Evolutionary conservation across 2,329 filamentous ascomycete genomes (phyloP).

Genomic region (Aspergillus clavatus): DNA sequence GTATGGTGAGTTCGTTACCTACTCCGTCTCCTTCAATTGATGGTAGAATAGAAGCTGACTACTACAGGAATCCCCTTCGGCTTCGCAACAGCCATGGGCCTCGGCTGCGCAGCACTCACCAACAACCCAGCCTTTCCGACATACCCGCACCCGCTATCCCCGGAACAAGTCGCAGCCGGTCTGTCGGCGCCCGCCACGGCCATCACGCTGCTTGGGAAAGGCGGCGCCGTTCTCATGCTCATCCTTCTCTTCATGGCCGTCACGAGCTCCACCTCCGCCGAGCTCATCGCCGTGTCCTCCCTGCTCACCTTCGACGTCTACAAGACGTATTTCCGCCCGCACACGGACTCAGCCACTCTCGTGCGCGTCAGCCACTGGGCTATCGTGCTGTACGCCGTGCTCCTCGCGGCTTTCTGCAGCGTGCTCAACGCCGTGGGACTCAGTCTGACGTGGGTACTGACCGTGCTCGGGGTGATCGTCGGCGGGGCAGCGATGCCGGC

Average conservation of each 20-base stretch:
- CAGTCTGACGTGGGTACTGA: conserved; percentile 39
- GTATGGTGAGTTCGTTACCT: conserved; percentile 14
- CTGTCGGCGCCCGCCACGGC: conserved; percentile 32
- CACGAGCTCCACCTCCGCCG: conserved; percentile 46
- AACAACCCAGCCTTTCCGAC: conserved; percentile 47
- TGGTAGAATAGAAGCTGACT: too few relatives aligned
- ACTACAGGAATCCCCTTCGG: conserved; percentile 47
- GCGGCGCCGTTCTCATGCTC: conserved; percentile 31
- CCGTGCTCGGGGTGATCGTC: conserved; percentile 38
- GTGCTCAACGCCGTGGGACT: conserved; percentile 36
- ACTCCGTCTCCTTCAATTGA: too few relatives aligned
- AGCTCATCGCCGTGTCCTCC: conserved; percentile 49
- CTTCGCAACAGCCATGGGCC: conserved; percentile 46
- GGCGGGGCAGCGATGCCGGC: conserved; percentile 37
- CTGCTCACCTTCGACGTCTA: conserved; percentile 53
- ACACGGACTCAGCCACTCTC: conserved; percentile 42
- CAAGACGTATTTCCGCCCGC: conserved; percentile 44
- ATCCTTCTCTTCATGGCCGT: conserved; percentile 38
- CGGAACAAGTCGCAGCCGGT: conserved; percentile 29
- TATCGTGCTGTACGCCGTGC: conserved; percentile 46
- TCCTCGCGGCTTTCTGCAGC: conserved; percentile 37
- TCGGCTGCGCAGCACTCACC: conserved; percentile 44
- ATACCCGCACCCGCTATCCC: conserved; percentile 38
- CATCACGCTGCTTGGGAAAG: conserved; percentile 34
- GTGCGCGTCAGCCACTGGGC: conserved; percentile 49